Percentiles rank a stretch among this genome's conserved stretches.
Conservation (phyloP, 2,329 filamentous ascomycete species). For the Dactylellina leptospora region DNA sequence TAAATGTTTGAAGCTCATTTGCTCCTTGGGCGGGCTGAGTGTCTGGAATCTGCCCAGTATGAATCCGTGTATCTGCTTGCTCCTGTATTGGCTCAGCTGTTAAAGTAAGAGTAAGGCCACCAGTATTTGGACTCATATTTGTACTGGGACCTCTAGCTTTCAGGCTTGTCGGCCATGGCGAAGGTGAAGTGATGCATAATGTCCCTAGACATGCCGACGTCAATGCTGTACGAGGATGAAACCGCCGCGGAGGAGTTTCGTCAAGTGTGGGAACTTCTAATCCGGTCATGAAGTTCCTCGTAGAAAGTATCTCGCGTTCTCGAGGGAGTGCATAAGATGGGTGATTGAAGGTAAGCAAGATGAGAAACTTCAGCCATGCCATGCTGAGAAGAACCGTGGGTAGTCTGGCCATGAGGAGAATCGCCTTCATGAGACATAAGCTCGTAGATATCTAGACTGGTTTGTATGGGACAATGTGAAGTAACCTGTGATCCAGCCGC, state of each 20-base stretch:
- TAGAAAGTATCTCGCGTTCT: neutral
- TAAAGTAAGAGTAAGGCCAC: neutral
- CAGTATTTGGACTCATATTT: neutral
- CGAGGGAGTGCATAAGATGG: neutral
- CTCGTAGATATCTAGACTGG: no score
- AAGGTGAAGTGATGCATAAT: no score
- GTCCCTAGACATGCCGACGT: no score
- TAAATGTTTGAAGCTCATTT: no score
- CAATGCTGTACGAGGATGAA: neutral
- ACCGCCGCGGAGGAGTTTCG: neutral
- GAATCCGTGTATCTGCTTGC: neutral
- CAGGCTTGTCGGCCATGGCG: neutral
- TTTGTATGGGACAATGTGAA: no score
- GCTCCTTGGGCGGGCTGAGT: no score
- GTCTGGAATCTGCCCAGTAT: no score
- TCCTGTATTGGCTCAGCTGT: neutral
- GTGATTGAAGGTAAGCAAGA: neutral
- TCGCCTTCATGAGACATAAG: no score
- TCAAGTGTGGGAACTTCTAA: neutral
- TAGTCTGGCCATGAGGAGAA: no score
- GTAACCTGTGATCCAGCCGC: no score
- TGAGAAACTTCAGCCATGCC: neutral
- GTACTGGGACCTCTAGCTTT: neutral
- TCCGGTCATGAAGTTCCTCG: neutral
- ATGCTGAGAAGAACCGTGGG: no score